phyloP scores from a whole-genome alignment of 1,284 basidiomycete genomes.

The Xanthoconium separans region DNA sequence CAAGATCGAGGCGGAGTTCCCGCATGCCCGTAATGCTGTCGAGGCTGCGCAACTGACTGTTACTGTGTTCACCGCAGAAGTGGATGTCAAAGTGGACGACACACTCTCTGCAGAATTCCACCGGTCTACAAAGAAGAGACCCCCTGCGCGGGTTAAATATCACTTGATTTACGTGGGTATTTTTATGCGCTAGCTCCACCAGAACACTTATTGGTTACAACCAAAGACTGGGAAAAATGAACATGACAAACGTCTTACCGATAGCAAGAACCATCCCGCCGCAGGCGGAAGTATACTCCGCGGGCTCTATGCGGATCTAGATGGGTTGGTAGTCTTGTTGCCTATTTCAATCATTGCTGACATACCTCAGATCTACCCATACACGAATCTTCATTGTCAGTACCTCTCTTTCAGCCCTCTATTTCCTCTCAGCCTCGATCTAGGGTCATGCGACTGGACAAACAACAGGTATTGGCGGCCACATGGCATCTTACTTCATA shows the following conservation, averaged over 20 bases:
- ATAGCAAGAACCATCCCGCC: slow-evolving; percentile 57
- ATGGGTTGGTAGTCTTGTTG: slow-evolving; percentile 39
- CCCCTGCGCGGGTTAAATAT: slow-evolving; percentile 72
- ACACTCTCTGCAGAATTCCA: slow-evolving; percentile 76
- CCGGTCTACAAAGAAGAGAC: slow-evolving; percentile 90
- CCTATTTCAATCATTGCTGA: not conserved
- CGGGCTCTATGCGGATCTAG: slow-evolving; percentile 79
- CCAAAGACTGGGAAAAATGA: slow-evolving; percentile 80
- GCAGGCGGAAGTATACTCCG: slow-evolving; percentile 67
- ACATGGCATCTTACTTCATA: slow-evolving; percentile 64
- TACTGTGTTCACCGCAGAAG: slow-evolving; percentile 78
- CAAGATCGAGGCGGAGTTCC: slow-evolving; percentile 79
- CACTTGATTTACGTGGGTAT: slow-evolving; percentile 80
- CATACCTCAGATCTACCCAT: not conserved
- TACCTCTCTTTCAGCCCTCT: not conserved
- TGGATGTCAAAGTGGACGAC: slow-evolving; percentile 67
- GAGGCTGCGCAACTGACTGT: slow-evolving; percentile 62
- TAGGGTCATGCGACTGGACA: slow-evolving; percentile 44
- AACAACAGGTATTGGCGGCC: slow-evolving; percentile 66
- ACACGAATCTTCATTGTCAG: not conserved
- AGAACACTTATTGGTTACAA: too few species aligned
- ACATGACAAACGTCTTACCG: slow-evolving; percentile 70
- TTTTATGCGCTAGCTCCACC: not conserved
- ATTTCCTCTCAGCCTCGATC: too few species aligned
- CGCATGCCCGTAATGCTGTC: slow-evolving; percentile 76